Evolutionary conservation across 176 grass and related monocot species (phyloP), one percentile per base, ranked within the genome.

Genomic region (Oryza australiensis): DNA sequence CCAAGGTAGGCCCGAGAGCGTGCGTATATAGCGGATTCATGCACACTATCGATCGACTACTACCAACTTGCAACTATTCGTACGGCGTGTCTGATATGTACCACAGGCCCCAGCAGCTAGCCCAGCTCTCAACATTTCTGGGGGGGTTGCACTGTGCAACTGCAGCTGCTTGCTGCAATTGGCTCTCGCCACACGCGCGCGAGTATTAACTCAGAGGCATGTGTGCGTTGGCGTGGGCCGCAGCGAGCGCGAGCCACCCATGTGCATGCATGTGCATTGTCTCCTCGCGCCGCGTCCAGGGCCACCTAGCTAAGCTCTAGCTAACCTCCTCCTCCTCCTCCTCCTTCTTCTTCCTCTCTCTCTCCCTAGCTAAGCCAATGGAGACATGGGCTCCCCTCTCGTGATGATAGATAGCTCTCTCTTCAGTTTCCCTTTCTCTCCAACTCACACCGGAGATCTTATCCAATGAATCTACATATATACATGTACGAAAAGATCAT

Each of bases 241-340:
- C 68, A 48, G 65, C 14, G 3, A 15, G 49, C 18, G 49, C n/a
- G 18, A n/a, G 51, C 73, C 80, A 75, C 64, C 78, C 93, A 94
- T 94, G 93, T 94, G 93, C 89, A 73, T 76, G 78, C 93, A 94
- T 88, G 89, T 94, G 93, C 87, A 26, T 40, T 94, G 89, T 92
- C 93, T 80, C 82, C 92, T 83, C 81, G 32, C 80, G 71, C 70
- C 38, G 81, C 78, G 12, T 70, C 55, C 63, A 66, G 82, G 84
- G 9, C 72, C 91, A 78, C 51, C 6, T 22, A 6, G 5, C 35
- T 37, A 37, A 37, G 35, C 35, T 8, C 16, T 20, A 53, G 49
- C 18, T 7, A 53, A 22, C 5, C 14, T 49, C 15, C 49, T 20
- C 38, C 38, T 24, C n/a, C 49, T 20, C 38, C 38, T 24, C n/a